Evolutionary conservation across 495 filamentous ascomycete genomes (phyloP).

Genomic region (Tuber microsphaerosporum): DNA sequence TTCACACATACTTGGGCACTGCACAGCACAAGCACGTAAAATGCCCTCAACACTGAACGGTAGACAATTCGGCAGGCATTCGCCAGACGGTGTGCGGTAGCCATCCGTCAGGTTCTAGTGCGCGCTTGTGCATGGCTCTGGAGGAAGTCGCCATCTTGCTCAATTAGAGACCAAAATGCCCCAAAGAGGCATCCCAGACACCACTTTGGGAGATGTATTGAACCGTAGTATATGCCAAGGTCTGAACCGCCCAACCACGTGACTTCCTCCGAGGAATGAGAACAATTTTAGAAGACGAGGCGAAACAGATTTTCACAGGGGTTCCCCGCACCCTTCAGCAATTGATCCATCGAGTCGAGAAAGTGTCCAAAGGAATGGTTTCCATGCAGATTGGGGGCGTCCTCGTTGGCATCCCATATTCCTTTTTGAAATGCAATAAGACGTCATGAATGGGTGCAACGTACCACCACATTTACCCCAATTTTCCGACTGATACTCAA

Average conservation of each 20-base stretch:
- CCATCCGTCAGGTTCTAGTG: neutral
- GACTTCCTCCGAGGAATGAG: neutral
- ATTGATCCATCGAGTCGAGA: neutral
- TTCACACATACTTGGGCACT: neutral
- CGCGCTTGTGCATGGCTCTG: neutral
- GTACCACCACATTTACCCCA: neutral
- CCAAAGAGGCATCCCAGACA: neutral
- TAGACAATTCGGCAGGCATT: neutral
- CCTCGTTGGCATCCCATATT: neutral
- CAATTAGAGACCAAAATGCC: neutral
- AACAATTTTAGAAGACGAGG: conserved; percentile 6
- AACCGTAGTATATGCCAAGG: neutral
- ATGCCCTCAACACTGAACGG: neutral
- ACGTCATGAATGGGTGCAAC: neutral
- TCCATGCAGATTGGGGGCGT: neutral
- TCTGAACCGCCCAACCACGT: neutral
- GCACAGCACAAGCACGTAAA: neutral
- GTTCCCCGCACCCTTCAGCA: conserved; percentile 6
- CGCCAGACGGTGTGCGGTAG: neutral
- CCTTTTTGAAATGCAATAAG: neutral
- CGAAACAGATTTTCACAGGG: conserved; percentile 36
- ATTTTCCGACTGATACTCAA: neutral
- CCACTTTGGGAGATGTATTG: neutral
- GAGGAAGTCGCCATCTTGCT: neutral
- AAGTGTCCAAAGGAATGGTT: neutral